Conservation (phyloP, 129 eudicot genomes). For the Daucus carota region DH1_v3.0 NC_030385.2:40428001-40428500, state of each 20-base stretch:
- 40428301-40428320: neutral
- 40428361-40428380: constrained; percentile 11
- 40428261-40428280: neutral
- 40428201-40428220: constrained; percentile 90
- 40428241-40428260: neutral
- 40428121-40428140: constrained; percentile 17
- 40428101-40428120: neutral
- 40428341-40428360: constrained; percentile 83
- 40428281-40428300: neutral
- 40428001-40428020: constrained; percentile 8
- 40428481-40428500: neutral
- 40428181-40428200: constrained; percentile 87
- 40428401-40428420: neutral
- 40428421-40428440: neutral
- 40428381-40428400: constrained; percentile 11
- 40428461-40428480: constrained; percentile 4
- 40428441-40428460: neutral
- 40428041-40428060: constrained; percentile 83
- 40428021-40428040: constrained; percentile 49
- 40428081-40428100: constrained; percentile 17
- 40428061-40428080: constrained; percentile 68
- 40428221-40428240: constrained; percentile 7
- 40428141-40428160: constrained; percentile 66
- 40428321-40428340: constrained; percentile 65
- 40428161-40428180: constrained; percentile 69